Percentiles rank a stretch among this genome's conserved stretches.
phyloP scores from a whole-genome alignment of 345 rosid species.

The Gossypium rotundifolium region DNA sequence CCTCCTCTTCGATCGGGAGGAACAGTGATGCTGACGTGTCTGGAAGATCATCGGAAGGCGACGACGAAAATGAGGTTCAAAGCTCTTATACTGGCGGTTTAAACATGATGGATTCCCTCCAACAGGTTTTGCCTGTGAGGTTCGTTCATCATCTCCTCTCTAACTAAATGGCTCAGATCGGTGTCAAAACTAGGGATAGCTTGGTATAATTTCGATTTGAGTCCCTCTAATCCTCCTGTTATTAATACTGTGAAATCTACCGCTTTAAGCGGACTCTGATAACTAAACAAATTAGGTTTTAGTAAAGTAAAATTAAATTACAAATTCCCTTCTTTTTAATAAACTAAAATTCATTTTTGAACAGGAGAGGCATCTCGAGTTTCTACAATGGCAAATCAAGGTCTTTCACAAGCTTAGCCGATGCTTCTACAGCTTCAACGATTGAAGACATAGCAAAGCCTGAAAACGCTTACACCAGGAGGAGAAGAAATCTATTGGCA shows the following conservation, averaged over 20 bases:
- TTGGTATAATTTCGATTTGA: background rate
- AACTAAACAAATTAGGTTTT: no score
- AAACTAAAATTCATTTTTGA: background rate
- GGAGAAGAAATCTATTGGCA: slow-evolving; percentile 55
- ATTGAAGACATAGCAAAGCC: slow-evolving; percentile 66
- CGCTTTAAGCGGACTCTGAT: no score
- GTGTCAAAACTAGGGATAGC: background rate
- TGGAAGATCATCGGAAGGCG: slow-evolving; percentile 33
- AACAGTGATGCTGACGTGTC: slow-evolving; percentile 40
- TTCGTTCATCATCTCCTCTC: slow-evolving; percentile 9
- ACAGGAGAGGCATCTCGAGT: slow-evolving; percentile 79
- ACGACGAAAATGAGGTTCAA: slow-evolving; percentile 54
- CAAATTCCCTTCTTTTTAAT: no score
- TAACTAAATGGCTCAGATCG: background rate
- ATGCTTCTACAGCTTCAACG: slow-evolving; percentile 42
- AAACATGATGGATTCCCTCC: slow-evolving; percentile 55
- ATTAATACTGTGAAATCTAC: no score
- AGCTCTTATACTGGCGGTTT: slow-evolving; percentile 47
- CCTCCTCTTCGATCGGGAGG: slow-evolving; percentile 63
- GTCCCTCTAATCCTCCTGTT: background rate
- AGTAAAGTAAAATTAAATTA: no score
- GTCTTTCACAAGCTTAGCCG: slow-evolving; percentile 59
- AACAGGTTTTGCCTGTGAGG: slow-evolving; percentile 65
- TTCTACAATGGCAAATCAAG: slow-evolving; percentile 83
- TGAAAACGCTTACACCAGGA: slow-evolving; percentile 56